phyloP scores from a whole-genome alignment of 2,329 filamentous ascomycete species.

The Zymoseptoria brevis region DNA sequence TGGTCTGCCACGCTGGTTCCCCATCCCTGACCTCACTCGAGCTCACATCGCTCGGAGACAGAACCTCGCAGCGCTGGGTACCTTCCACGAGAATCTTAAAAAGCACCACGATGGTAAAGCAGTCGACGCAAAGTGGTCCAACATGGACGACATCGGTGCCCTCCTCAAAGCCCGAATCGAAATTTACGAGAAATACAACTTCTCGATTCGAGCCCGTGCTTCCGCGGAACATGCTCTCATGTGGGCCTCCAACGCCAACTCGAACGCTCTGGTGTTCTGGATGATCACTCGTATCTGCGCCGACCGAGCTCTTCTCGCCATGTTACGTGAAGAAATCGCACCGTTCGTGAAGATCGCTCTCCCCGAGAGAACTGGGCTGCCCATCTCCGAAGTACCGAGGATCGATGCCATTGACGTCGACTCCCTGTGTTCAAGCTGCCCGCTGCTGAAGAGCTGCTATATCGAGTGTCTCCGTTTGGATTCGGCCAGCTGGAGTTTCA shows the following conservation, averaged over 20 bases:
- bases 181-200: conserved; percentile 26
- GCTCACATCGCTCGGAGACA: conserved; percentile 36
- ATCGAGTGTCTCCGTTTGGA: conserved; percentile 32
- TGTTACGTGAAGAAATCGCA: conserved; percentile 30
- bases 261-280: conserved; percentile 40
- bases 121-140: conserved; percentile 28
- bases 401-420: conserved; percentile 29
- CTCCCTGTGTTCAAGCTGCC: conserved; percentile 27
- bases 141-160: conserved; percentile 29
- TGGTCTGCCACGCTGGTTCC: conserved; percentile 49
- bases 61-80: conserved; percentile 19
- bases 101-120: conserved; percentile 24
- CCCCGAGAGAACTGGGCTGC: conserved; percentile 26
- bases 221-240: conserved; percentile 42
- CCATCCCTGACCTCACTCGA: conserved; percentile 43
- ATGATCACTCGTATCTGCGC: conserved; percentile 31
- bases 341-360: conserved; percentile 22
- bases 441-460: conserved; percentile 32
- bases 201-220: conserved; percentile 27
- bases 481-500: conserved; percentile 30
- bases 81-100: conserved; percentile 28
- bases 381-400: conserved; percentile 27
- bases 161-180: conserved; percentile 26
- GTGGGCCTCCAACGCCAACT: conserved; percentile 50
- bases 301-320: conserved; percentile 24